Evolutionary conservation across 1,139 yeast genomes (phyloP).

Genomic region (Sugiyamaella xylanicola): DNA sequence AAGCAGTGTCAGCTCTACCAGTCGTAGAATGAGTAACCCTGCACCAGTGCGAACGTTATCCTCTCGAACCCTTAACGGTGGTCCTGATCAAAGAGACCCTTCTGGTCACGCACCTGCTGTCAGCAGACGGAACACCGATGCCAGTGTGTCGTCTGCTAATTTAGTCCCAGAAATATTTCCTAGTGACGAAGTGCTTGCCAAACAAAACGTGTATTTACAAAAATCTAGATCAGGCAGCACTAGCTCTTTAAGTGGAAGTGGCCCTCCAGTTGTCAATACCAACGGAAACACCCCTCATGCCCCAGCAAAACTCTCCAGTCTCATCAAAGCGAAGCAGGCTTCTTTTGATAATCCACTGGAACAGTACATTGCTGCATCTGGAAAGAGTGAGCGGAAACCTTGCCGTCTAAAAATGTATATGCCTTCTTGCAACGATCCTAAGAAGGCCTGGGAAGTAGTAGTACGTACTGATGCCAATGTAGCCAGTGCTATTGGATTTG

Average conservation of each 20-base stretch:
- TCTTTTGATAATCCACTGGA: constrained; percentile 45
- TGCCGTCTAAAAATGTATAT: constrained; percentile 44
- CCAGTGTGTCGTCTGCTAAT: constrained; percentile 12
- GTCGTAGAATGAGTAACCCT: constrained; percentile 18
- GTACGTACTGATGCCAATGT: constrained; percentile 46
- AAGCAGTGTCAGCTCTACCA: constrained; percentile 15
- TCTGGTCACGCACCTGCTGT: constrained; percentile 1
- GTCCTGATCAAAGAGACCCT: background rate
- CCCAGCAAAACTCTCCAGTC: constrained; percentile 34
- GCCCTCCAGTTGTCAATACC: too few relatives aligned
- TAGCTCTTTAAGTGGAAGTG: background rate
- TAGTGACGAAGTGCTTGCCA: constrained; percentile 11
- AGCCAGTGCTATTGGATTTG: constrained; percentile 48
- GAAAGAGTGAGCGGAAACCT: constrained; percentile 43
- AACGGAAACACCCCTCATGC: background rate
- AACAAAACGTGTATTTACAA: constrained; percentile 6
- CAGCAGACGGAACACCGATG: constrained; percentile 21
- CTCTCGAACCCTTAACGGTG: constrained; percentile 8
- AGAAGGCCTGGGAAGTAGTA: constrained; percentile 42
- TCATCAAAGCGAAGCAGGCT: constrained; percentile 38
- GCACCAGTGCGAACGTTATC: constrained; percentile 12
- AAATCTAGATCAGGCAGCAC: constrained; percentile 4
- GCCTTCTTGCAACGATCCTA: constrained; percentile 42
- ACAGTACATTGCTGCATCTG: constrained; percentile 46
- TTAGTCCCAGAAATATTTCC: constrained; percentile 17